These are phyloP conservation scores for Lagerstroemia speciosa DNA, from an alignment of 345 rosid genomes.

Conservation along the genomic window DNA sequence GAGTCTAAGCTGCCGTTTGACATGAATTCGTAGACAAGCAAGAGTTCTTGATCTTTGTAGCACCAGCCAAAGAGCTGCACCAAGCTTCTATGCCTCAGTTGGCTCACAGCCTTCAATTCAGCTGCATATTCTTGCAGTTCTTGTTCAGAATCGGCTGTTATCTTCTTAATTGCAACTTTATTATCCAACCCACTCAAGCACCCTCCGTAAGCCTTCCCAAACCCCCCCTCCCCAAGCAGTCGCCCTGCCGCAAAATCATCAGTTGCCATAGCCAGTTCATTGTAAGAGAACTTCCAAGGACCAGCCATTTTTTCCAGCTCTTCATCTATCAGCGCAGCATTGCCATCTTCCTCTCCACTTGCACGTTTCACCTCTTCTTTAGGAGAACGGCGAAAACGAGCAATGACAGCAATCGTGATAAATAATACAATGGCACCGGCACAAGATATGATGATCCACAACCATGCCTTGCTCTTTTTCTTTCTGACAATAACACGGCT, in stretches of 20 bases:
- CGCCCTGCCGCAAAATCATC: neutral
- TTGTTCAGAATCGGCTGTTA: neutral
- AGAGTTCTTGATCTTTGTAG: neutral
- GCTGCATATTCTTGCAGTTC: conserved; percentile 5
- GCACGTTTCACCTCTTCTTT: neutral
- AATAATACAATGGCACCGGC: neutral
- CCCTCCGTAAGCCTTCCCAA: conserved; percentile 4
- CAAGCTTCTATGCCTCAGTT: conserved; percentile 8
- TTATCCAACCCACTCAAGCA: neutral
- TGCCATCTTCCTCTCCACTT: neutral
- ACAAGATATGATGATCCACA: neutral
- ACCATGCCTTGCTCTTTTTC: neutral
- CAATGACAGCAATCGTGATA: neutral
- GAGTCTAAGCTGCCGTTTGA: conserved; percentile 10
- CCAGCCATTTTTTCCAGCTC: conserved; percentile 1
- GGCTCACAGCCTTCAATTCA: conserved; percentile 12
- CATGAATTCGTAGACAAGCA: conserved; percentile 12
- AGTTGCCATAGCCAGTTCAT: conserved; percentile 6
- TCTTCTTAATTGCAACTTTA: conserved; percentile 4
- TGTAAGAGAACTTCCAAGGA: conserved; percentile 7
- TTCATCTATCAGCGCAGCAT: neutral
- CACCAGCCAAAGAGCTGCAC: conserved; percentile 5
- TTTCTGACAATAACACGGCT: too few species aligned
- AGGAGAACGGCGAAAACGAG: neutral
- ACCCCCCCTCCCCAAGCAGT: conserved; percentile 11